A percentile compares a stretch with the other conserved stretches of the same genome.
These are phyloP conservation scores for Ganoderma boninense DNA, from an alignment of 1,284 basidiomycete genomes.

Conservation along the genomic window DNA sequence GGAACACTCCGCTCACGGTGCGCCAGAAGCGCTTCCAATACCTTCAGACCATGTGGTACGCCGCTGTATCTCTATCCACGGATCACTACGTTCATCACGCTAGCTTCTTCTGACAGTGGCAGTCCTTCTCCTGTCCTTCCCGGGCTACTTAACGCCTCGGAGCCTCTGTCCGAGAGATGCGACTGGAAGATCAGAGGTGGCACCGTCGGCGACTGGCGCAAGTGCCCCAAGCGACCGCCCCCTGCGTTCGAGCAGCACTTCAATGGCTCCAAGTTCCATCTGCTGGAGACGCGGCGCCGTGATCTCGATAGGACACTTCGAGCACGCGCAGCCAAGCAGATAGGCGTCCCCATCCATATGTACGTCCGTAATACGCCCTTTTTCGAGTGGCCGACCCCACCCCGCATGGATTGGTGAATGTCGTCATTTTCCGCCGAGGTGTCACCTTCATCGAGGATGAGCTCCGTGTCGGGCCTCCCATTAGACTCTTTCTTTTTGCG, in stretches of 20 bases:
- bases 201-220: background rate
- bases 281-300: background rate
- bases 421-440: background rate
- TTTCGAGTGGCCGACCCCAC: background rate
- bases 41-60: constrained; percentile 7
- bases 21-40: constrained; percentile 1
- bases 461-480: background rate
- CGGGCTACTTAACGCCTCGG: background rate
- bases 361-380: background rate
- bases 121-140: background rate
- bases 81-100: too few species aligned
- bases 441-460: background rate
- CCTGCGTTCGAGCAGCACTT: background rate
- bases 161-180: background rate
- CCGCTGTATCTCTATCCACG: background rate
- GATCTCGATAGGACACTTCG: background rate
- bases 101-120: background rate
- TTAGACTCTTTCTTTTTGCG: background rate
- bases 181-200: background rate
- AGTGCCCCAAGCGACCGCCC: background rate
- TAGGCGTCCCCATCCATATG: background rate
- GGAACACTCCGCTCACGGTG: background rate
- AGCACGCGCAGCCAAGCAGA: background rate
- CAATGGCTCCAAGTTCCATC: background rate
- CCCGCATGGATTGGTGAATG: background rate